Percentiles rank a stretch among this genome's conserved stretches.
These are phyloP conservation scores for Penicillium verrucosum DNA, from an alignment of 2,329 filamentous ascomycete species.

Conservation along the genomic window DNA sequence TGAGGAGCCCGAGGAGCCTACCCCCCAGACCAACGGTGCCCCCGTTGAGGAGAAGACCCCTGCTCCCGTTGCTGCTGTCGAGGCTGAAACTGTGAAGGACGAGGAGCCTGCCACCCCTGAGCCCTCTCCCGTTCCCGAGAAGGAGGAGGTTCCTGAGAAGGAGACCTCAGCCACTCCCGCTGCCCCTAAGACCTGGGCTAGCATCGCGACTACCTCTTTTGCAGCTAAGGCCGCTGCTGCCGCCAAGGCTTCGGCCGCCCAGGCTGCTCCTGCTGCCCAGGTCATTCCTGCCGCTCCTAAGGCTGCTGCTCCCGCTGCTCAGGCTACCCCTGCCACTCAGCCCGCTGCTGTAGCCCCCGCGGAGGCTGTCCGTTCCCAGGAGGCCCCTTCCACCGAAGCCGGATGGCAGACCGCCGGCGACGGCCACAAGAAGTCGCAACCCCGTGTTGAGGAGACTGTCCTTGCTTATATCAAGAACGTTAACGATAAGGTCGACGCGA, in stretches of 20 bases:
- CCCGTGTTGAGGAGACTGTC: conserved; percentile 68
- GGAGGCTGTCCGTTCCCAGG: conserved; percentile 59
- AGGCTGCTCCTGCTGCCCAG: conserved; percentile 36
- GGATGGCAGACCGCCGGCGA: conserved; percentile 86
- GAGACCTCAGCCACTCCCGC: conserved; percentile 47
- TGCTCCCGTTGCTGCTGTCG: conserved; percentile 31
- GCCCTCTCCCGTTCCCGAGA: conserved; percentile 53
- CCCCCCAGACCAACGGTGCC: conserved; percentile 37
- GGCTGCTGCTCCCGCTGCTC: conserved; percentile 30
- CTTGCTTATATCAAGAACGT: conserved; percentile 96
- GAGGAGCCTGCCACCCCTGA: conserved; percentile 67
- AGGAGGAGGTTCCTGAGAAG: conserved; percentile 52
- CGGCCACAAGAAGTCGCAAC: conserved; percentile 79
- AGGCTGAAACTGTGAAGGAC: conserved; percentile 42
- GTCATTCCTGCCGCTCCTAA: conserved; percentile 31
- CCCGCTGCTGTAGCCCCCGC: conserved; percentile 36
- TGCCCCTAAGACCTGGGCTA: conserved; percentile 62
- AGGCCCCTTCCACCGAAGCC: conserved; percentile 66
- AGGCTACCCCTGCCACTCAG: conserved; percentile 33
- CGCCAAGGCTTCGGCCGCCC: conserved; percentile 33
- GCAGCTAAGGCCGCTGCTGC: conserved; percentile 39
- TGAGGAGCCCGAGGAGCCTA: conserved; percentile 29
- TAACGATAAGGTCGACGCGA: conserved; percentile 76
- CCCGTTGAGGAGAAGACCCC: conserved; percentile 22
- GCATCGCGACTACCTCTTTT: conserved; percentile 46